A percentile compares a stretch with the other conserved stretches of the same genome.
Evolutionary conservation across 768 basidiomycete genomes (phyloP).

Genomic region (Crucibulum laeve): DNA sequence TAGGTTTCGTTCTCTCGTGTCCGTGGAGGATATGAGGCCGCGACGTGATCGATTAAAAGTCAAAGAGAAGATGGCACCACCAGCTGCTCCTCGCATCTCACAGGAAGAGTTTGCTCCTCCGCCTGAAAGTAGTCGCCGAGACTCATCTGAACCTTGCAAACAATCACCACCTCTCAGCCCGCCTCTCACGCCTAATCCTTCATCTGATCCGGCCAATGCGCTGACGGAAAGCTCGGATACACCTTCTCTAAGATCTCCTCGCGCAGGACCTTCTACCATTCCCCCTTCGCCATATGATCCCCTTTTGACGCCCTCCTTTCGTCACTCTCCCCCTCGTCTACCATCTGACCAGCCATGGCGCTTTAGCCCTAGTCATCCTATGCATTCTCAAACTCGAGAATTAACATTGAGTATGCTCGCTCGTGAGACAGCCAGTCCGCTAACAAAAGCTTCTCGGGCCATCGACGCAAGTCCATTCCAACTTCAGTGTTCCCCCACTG

Average conservation of each 20-base stretch:
- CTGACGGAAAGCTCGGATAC: conserved; percentile 17
- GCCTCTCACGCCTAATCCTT: conserved; percentile 21
- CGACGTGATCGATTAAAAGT: conserved; percentile 14
- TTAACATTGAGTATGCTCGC: conserved; percentile 63
- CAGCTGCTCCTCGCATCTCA: conserved; percentile 17
- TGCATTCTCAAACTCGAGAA: conserved; percentile 62
- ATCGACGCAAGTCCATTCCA: conserved; percentile 25
- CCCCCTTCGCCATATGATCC: conserved; percentile 78
- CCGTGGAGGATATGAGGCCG: conserved; percentile 15
- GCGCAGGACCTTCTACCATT: conserved; percentile 27
- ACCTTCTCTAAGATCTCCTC: conserved; percentile 20
- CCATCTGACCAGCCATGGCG: conserved; percentile 83
- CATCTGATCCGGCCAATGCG: conserved; percentile 22
- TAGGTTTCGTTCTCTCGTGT: conserved; percentile 34
- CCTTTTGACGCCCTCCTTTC: conserved; percentile 68
- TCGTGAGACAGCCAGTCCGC: conserved; percentile 45
- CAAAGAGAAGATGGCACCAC: conserved; percentile 11
- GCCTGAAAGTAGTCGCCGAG: conserved; percentile 7
- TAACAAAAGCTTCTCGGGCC: conserved; percentile 25
- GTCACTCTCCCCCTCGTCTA: conserved; percentile 70
- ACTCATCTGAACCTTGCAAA: background rate
- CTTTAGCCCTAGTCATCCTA: conserved; percentile 74
- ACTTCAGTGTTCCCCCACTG: conserved; percentile 30
- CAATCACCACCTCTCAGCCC: conserved; percentile 10
- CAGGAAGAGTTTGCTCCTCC: conserved; percentile 18